Percentiles rank a stretch among this genome's conserved stretches.
Conservation (phyloP, 2,329 filamentous ascomycete genomes). For the Fusarium udum region DNA sequence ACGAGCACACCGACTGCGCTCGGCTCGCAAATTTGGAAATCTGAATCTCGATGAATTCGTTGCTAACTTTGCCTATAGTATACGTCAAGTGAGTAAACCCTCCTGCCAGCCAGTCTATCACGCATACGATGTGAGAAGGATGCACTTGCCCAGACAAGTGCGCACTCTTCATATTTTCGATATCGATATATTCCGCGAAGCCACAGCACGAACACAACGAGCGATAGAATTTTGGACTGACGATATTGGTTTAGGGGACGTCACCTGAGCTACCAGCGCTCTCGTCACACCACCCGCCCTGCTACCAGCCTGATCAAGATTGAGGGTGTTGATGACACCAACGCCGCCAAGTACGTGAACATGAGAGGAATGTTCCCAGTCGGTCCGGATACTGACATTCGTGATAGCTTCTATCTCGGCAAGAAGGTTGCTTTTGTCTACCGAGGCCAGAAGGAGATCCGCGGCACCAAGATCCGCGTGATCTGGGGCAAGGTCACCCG, state of each 20-base stretch:
- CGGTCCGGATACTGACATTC: slow-evolving; percentile 39
- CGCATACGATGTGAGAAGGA: slow-evolving; percentile 29
- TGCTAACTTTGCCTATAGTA: slow-evolving; percentile 65
- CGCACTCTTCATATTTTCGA: slow-evolving; percentile 32
- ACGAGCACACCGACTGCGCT: slow-evolving; percentile 18
- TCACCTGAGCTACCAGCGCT: slow-evolving; percentile 97
- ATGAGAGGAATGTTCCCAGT: not conserved
- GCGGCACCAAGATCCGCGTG: slow-evolving; percentile 97
- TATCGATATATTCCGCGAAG: slow-evolving; percentile 38
- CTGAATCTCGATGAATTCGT: slow-evolving; percentile 26
- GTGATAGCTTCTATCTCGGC: slow-evolving; percentile 86
- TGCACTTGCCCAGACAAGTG: slow-evolving; percentile 23
- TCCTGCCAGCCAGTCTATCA: slow-evolving; percentile 4
- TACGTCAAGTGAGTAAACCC: slow-evolving; percentile 83
- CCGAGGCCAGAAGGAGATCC: slow-evolving; percentile 92
- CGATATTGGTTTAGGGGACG: slow-evolving; percentile 74
- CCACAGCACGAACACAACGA: slow-evolving; percentile 36
- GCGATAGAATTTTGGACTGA: slow-evolving; percentile 44
- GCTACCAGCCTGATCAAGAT: slow-evolving; percentile 97
- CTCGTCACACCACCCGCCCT: slow-evolving; percentile 90
- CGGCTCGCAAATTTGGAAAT: slow-evolving; percentile 16
- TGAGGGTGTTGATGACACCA: slow-evolving; percentile 92
- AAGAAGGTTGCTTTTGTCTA: slow-evolving; percentile 99
- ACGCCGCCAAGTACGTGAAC: slow-evolving; percentile 80
- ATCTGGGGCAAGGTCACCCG: slow-evolving; percentile 99